Evolutionary conservation across 2,329 filamentous ascomycete genomes (phyloP).

Genomic region (Aspergillus awamori): DNA sequence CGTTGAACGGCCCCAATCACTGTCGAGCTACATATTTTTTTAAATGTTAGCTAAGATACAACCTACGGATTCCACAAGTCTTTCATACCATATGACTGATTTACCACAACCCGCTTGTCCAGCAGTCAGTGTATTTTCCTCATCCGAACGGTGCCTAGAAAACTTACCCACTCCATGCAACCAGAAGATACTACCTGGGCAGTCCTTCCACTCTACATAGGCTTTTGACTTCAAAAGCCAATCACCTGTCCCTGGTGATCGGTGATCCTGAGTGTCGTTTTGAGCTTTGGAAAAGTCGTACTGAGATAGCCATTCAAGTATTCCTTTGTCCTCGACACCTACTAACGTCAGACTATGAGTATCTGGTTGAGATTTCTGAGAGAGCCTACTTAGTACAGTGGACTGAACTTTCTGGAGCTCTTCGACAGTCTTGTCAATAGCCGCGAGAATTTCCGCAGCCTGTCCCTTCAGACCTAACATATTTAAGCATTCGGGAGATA

Average conservation of each 20-base stretch:
- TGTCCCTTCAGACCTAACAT: background rate
- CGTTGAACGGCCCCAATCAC: background rate
- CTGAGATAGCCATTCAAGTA: conserved; percentile 3
- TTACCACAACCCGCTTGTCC: conserved; percentile 5
- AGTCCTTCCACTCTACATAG: conserved; percentile 1
- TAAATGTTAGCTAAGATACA: background rate
- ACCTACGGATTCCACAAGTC: accelerated
- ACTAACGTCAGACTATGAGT: background rate
- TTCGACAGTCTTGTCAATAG: background rate
- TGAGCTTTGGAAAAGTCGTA: background rate
- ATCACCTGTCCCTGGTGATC: background rate
- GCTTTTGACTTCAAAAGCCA: background rate
- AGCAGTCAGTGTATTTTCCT: background rate
- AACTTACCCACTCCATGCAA: conserved; percentile 3
- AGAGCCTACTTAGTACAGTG: background rate
- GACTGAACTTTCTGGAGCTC: background rate
- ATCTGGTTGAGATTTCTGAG: background rate
- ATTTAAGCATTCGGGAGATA: background rate
- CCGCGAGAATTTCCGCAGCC: background rate
- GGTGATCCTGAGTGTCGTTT: background rate
- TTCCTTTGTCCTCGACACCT: background rate
- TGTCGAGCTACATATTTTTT: background rate
- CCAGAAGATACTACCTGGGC: background rate
- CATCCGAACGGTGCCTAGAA: background rate
- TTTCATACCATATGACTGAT: conserved; percentile 2